phyloP scores from a whole-genome alignment of 192 early-diverging fungal species.

The Diversispora eburnea region DNA sequence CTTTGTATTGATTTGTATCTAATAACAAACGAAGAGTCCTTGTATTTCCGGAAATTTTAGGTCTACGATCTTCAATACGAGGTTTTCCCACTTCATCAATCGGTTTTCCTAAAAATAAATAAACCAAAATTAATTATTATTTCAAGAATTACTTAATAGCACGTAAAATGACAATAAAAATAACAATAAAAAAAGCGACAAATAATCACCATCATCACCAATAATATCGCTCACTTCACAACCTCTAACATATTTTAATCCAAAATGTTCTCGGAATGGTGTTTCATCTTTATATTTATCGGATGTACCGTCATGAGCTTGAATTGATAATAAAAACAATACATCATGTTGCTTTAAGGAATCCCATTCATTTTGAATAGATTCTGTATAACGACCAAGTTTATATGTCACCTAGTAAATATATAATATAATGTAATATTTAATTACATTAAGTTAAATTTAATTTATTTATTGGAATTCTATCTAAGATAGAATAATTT shows the following conservation, averaged over 20 bases:
- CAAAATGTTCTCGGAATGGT: constrained; percentile 60
- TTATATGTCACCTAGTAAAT: constrained; percentile 46
- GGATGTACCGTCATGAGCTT: constrained; percentile 47
- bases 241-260: constrained; percentile 79
- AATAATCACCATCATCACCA: constrained; percentile 63
- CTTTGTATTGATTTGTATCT: constrained; percentile 85
- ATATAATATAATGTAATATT: not conserved
- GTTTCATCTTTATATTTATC: constrained; percentile 43
- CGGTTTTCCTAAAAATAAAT: constrained; percentile 35
- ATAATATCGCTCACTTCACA: constrained; percentile 80
- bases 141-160: constrained; percentile 29
- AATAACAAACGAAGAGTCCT: constrained; percentile 74
- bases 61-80: constrained; percentile 33
- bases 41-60: constrained; percentile 38
- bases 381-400: constrained; percentile 62
- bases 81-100: constrained; percentile 46
- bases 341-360: constrained; percentile 77
- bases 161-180: not conserved
- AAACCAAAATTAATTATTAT: not conserved
- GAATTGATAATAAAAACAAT: constrained; percentile 78
- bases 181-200: constrained; percentile 1
- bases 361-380: constrained; percentile 87
- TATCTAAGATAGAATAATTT: not conserved
- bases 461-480: not conserved
- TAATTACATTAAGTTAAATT: no score